Evolutionary conservation across 108 stramenopile species (phyloP).

Genomic region (Fragilariopsis cylindrus): DNA sequence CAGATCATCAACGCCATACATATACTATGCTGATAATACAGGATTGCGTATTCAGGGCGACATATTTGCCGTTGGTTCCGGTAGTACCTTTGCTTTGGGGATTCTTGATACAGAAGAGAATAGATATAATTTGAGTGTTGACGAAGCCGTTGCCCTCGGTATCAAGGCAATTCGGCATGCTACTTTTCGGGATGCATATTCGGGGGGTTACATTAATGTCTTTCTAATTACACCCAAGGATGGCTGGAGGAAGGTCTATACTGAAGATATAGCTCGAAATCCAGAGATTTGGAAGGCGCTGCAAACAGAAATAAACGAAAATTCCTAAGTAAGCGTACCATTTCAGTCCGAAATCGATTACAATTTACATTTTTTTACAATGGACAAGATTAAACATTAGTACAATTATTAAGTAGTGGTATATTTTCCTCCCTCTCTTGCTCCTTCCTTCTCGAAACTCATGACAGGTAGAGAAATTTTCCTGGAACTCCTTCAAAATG

Average conservation of each 20-base stretch:
- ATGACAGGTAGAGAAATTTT: too few relatives aligned
- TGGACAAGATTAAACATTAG: too few relatives aligned
- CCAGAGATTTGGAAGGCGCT: conserved; percentile 17
- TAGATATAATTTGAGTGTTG: conserved; percentile 61
- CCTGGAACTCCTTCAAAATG: too few relatives aligned
- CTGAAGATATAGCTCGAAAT: conserved; percentile 72
- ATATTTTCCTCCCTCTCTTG: too few relatives aligned
- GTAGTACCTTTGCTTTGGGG: conserved; percentile 86
- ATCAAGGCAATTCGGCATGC: conserved; percentile 90
- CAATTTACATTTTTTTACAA: too few relatives aligned
- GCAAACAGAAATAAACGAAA: neutral
- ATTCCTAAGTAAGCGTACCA: too few relatives aligned
- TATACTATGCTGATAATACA: conserved; percentile 86
- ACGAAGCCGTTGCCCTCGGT: conserved; percentile 80
- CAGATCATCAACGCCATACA: conserved; percentile 36
- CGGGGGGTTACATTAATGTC: conserved; percentile 86
- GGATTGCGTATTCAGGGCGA: conserved; percentile 80
- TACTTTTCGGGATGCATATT: conserved; percentile 85
- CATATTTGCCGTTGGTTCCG: conserved; percentile 85
- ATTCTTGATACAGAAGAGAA: conserved; percentile 74
- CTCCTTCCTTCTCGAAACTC: too few relatives aligned
- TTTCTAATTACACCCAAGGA: conserved; percentile 68
- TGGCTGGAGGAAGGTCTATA: conserved; percentile 82
- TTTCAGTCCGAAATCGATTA: too few relatives aligned
- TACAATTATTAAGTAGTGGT: too few relatives aligned